Base-by-base conservation (phyloP, 176 grass and related monocot species). In the Stipa capillata region DNA sequence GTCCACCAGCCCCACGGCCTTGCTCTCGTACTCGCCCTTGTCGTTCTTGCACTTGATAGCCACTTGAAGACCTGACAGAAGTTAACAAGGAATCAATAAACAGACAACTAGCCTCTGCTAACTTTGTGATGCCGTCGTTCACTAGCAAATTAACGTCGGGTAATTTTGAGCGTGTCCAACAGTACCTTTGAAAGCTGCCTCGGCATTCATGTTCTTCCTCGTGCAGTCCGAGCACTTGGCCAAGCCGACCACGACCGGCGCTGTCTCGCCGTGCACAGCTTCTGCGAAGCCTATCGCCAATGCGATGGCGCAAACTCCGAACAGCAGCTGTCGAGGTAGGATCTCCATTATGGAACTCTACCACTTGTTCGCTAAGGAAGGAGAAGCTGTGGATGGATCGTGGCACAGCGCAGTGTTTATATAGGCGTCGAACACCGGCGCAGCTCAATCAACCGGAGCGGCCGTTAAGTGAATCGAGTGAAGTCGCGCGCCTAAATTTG, bases 31-130 rank as follows among this genome's bases (percentile, higher is more conserved):
- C 45, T 84, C 61, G 24, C 84, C 84, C 28, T 21, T 28, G 71
- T 58, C 40, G 14, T 75, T 76, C 78, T 85, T 89, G 67, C 91
- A 93, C 45, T 89, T 86, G 43, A 93, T 69, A 16, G 28, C 84
- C 39, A 84, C 87, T 17, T 84, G 81, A 35, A 93, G 81, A 79
- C 87, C 87, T 93, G 87, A 17, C 1, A 41, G 39, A 72, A 23
- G 40, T 8, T 13, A 18, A 84, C 12, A 33, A 4, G 24, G 43
- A 20, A 13, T 51, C 3, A 29, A 35, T 39, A 8, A 77, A n/a
- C 16, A 25, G 18, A 13, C 34, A 23, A 9, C 24, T 25, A 56
- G 0, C 7, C 13, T 28, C 23, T 5, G 6, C 41, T 9, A 21
- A 16, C 31, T 4, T 36, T n/a, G n/a, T n/a, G n/a, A n/a, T n/a